A percentile compares a stretch with the other conserved stretches of the same genome.
Conservation (phyloP, 2,329 filamentous ascomycete species). For the Hymenoscyphus linearis region DNA sequence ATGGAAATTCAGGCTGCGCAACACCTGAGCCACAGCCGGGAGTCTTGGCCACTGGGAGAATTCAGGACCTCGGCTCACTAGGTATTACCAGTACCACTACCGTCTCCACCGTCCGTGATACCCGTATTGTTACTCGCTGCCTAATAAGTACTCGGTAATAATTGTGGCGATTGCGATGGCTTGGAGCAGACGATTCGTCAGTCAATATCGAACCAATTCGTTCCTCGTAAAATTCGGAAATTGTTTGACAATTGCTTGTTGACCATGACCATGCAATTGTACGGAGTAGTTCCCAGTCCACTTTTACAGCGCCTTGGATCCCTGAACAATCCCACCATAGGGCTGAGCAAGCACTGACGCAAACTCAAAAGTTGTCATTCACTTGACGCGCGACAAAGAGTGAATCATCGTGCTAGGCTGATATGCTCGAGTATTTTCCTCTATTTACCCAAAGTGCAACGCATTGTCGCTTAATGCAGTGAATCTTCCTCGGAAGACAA, state of each 20-base stretch:
- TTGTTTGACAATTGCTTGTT: not conserved
- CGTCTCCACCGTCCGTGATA: too few species aligned
- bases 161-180: not conserved
- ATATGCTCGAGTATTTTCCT: not conserved
- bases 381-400: not conserved
- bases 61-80: too few species aligned
- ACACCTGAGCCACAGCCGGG: slow-evolving; percentile 9
- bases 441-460: not conserved
- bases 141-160: too few species aligned
- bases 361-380: not conserved
- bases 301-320: not conserved
- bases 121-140: too few species aligned
- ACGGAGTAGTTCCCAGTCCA: not conserved
- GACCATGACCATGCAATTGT: not conserved
- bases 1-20: slow-evolving; percentile 2
- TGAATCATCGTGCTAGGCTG: not conserved
- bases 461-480: too few species aligned
- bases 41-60: slow-evolving; percentile 5
- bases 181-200: not conserved
- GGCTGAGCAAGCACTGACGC: slow-evolving; percentile 5
- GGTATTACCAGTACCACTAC: too few species aligned
- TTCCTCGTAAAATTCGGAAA: not conserved
- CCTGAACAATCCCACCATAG: slow-evolving; percentile 1
- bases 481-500: too few species aligned
- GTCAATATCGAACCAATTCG: too few species aligned